Evolutionary conservation across 2,329 filamentous ascomycete genomes (phyloP).

Genomic region (Arachnopeziza araneosa): DNA sequence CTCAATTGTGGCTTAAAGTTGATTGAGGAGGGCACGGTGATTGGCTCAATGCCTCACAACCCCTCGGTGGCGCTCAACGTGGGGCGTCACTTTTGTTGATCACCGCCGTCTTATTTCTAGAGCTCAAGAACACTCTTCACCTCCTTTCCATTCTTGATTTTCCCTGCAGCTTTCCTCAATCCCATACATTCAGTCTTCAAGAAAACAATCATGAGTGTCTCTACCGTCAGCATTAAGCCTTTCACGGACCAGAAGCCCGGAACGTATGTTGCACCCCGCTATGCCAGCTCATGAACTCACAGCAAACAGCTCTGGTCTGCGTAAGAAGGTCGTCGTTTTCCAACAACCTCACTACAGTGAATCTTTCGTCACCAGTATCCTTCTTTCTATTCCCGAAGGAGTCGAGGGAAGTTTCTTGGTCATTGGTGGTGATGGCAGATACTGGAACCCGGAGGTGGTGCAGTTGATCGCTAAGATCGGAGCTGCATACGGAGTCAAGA

Average conservation of each 20-base stretch:
- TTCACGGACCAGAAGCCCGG: conserved; percentile 98
- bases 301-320: conserved; percentile 80
- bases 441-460: conserved; percentile 94
- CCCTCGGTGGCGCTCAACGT: conserved; percentile 3
- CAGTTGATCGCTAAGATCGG: conserved; percentile 97
- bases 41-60: conserved; percentile 1
- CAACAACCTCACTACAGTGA: conserved; percentile 94
- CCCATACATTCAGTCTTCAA: neutral
- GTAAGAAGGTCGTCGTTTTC: conserved; percentile 98
- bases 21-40: conserved; percentile 2
- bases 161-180: conserved; percentile 3
- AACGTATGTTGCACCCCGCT: conserved; percentile 67
- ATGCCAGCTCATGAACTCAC: conserved; percentile 18
- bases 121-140: neutral
- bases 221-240: conserved; percentile 76
- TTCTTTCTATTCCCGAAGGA: conserved; percentile 94
- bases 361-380: conserved; percentile 87
- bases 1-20: neutral
- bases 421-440: conserved; percentile 95
- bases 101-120: conserved; percentile 8
- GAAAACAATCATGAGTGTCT: conserved; percentile 58
- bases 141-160: neutral
- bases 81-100: neutral
- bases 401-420: conserved; percentile 78
- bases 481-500: conserved; percentile 96